A percentile compares a stretch with the other conserved stretches of the same genome.
phyloP scores from a whole-genome alignment of 2,329 filamentous ascomycete species.

The Colletotrichum siamense region DNA sequence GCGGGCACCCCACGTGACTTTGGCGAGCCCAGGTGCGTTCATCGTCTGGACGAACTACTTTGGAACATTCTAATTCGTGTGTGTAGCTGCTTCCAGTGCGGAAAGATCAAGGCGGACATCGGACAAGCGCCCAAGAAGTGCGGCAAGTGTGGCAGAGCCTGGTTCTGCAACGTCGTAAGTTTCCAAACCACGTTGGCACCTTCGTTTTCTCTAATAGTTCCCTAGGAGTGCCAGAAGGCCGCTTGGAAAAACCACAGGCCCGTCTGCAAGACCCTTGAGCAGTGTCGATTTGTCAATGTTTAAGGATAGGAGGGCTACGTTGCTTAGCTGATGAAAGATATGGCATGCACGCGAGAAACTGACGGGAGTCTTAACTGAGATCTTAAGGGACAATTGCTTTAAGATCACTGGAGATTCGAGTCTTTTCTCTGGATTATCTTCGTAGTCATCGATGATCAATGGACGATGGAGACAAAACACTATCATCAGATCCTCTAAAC shows the following conservation, averaged over 20 bases:
- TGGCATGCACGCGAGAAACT: background rate
- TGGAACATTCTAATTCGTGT: background rate
- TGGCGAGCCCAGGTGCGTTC: slow-evolving; percentile 16
- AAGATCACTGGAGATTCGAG: background rate
- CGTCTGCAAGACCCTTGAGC: background rate
- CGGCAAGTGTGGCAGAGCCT: slow-evolving; percentile 17
- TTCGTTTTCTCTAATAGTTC: background rate
- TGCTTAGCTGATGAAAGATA: background rate
- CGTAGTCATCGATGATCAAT: background rate
- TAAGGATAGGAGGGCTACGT: background rate
- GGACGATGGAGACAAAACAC: background rate
- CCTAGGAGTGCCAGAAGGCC: background rate
- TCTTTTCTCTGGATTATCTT: background rate
- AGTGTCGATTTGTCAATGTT: background rate
- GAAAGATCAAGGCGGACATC: slow-evolving; percentile 22
- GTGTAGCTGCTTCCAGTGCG: slow-evolving; percentile 27
- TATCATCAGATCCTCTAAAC: background rate
- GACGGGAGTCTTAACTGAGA: background rate
- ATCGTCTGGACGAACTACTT: background rate
- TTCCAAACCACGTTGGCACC: background rate
- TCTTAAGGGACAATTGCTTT: background rate
- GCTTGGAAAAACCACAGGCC: background rate
- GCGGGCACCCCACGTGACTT: slow-evolving; percentile 23
- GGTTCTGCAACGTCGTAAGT: slow-evolving; percentile 24
- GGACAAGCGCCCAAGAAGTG: slow-evolving; percentile 14